These are phyloP conservation scores for Fusarium phyllophilum DNA, from an alignment of 2,329 filamentous ascomycete species.

Conservation along the genomic window DNA sequence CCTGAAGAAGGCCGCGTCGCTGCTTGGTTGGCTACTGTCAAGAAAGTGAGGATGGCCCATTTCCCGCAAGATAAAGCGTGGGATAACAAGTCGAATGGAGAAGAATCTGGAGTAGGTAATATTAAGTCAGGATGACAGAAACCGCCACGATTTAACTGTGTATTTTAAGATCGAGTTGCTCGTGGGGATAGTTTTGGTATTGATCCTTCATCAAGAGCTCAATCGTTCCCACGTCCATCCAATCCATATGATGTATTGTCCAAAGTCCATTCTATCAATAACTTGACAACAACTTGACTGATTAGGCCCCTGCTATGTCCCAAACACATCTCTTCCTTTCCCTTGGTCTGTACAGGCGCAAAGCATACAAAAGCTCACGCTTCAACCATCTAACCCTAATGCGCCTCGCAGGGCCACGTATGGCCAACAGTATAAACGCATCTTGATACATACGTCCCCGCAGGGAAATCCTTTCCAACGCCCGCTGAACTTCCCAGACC, in stretches of 20 bases:
- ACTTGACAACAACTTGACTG: not conserved
- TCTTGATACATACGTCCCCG: slow-evolving; percentile 12
- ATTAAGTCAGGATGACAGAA: not conserved
- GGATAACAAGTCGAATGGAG: not conserved
- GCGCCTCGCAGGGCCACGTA: slow-evolving; percentile 23
- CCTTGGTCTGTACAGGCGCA: slow-evolving; percentile 13
- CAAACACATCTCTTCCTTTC: not conserved
- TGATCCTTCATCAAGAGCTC: slow-evolving; percentile 9
- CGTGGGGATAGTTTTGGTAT: slow-evolving; percentile 50
- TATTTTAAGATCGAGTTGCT: slow-evolving; percentile 40
- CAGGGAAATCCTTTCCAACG: slow-evolving; percentile 32
- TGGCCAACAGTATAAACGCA: slow-evolving; percentile 18
- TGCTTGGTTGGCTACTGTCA: slow-evolving; percentile 13
- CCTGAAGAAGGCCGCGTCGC: not conserved
- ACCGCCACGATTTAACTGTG: not conserved
- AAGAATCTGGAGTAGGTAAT: not conserved
- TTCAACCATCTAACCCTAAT: slow-evolving; percentile 27
- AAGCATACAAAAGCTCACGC: slow-evolving; percentile 16
- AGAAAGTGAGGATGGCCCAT: not conserved
- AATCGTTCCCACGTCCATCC: not conserved
- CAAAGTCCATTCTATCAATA: slow-evolving; percentile 10
- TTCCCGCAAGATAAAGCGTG: not conserved
- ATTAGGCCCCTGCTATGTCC: not conserved
- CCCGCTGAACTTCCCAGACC: slow-evolving; percentile 34
- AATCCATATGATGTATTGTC: not conserved